These are phyloP conservation scores for Pseudonitzschia delicatissima DNA, from an alignment of 108 stramenopile genomes.

Conservation along the genomic window DNA sequence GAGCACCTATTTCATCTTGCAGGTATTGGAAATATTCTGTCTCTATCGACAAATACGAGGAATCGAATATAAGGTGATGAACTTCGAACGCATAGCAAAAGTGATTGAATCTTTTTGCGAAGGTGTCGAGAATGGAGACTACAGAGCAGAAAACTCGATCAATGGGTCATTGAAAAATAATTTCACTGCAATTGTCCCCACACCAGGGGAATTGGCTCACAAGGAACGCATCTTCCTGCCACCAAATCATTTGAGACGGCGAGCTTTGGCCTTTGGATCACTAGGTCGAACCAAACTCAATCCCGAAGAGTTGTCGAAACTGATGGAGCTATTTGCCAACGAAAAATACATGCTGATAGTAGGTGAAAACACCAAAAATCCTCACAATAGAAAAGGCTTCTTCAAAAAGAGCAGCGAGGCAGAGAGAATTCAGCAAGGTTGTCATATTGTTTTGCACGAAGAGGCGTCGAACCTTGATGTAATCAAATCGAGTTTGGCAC, in stretches of 20 bases:
- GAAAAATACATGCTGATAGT: constrained; percentile 74
- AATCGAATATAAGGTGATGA: constrained; percentile 82
- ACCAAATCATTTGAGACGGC: constrained; percentile 59
- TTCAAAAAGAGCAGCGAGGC: constrained; percentile 10
- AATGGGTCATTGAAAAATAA: background rate
- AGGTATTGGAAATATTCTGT: constrained; percentile 79
- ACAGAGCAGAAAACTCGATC: background rate
- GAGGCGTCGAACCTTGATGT: constrained; percentile 77
- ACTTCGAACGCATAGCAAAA: constrained; percentile 82
- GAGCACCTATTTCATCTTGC: constrained; percentile 62
- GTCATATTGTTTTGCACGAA: constrained; percentile 81
- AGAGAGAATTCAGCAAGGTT: constrained; percentile 52
- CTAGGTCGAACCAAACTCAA: constrained; percentile 61
- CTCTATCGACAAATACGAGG: constrained; percentile 84
- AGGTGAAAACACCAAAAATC: constrained; percentile 67
- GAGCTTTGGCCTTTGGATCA: constrained; percentile 73
- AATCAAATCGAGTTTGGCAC: constrained; percentile 69
- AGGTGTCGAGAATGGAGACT: background rate
- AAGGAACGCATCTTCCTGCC: constrained; percentile 73
- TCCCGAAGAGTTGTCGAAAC: constrained; percentile 54
- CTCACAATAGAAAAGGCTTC: background rate
- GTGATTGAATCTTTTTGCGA: constrained; percentile 36
- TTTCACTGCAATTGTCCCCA: constrained; percentile 29
- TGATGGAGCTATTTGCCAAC: constrained; percentile 56
- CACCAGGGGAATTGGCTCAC: constrained; percentile 53